Conservation (phyloP, 1,284 basidiomycete genomes). For the Puccinia sorghi region DNA sequence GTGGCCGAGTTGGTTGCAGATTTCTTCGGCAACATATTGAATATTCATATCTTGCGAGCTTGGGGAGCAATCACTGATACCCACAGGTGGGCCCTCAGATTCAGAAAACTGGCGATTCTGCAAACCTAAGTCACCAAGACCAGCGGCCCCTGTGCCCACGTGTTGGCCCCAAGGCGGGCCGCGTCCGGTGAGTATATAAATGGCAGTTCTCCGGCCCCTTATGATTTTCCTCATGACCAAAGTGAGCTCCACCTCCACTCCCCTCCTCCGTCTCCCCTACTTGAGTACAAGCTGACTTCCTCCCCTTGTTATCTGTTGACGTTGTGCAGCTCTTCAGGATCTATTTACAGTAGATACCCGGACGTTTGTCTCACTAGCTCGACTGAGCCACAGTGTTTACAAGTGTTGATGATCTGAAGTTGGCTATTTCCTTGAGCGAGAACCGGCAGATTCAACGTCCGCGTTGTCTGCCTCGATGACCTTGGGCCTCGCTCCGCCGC, state of each 20-base stretch:
- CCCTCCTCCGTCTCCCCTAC: background rate
- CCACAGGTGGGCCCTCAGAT: conserved; percentile 6
- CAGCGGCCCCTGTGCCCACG: background rate
- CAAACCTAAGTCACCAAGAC: background rate
- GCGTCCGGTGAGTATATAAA: conserved; percentile 21
- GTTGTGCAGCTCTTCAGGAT: conserved; percentile 49
- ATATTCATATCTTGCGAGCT: background rate
- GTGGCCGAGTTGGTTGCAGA: too few species aligned
- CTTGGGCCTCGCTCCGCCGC: conserved; percentile 25
- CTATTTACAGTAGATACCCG: conserved; percentile 51
- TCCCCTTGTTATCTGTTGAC: background rate
- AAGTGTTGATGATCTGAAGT: conserved; percentile 43
- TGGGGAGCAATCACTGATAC: background rate
- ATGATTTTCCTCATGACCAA: conserved; percentile 34
- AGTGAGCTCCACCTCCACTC: conserved; percentile 25
- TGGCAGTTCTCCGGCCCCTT: background rate
- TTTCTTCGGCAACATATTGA: background rate
- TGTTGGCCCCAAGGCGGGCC: background rate
- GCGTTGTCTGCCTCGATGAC: conserved; percentile 17
- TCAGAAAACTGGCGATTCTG: background rate
- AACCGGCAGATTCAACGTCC: background rate
- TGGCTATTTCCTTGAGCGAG: conserved; percentile 24
- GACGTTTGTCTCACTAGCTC: conserved; percentile 50
- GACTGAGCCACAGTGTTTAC: conserved; percentile 44
- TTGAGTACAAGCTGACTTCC: background rate